Base-by-base conservation (phyloP, 176 grass and related monocot genomes). In the Tillandsia fasciculata region DNA sequence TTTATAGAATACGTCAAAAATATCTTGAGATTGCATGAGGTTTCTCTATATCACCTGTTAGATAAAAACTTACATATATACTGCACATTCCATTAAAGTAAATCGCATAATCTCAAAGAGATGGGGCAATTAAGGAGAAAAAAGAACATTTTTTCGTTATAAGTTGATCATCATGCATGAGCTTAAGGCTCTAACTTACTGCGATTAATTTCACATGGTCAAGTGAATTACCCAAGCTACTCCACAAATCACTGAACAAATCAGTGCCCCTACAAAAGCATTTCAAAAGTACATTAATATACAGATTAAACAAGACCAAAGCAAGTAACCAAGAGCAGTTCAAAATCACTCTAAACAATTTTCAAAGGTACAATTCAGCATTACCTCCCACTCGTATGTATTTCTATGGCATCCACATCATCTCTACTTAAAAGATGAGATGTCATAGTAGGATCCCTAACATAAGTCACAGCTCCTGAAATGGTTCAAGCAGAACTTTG, bases 361-460 rank as follows among this genome's bases (percentile, higher is more conserved):
- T 42, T 13, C 13, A 59, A 59, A 59, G n/a, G 54, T 18, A 59
- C 17, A 17, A 59, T 20, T 59, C 6, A 20, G 14, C 2, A 22
- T 1, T 73, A 96, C 88, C 65, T 96, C 77, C 83, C 86, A 83
- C 79, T 85, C 51, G 86, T 92, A 81, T 96, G 93, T 74, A 92
- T 96, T 65, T 96, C 93, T 85, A 92, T 81, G 42, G 88, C 93
- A 87, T 92, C 86, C 24, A 96, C 93, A 64, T 96, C 89, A 28
- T 76, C 58, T 59, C 83, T 81, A 83, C 79, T 81, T 77, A 96
- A 79, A 77, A 96, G 82, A 64, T 90, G 80, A 73, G 68, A 28
- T n/a, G 89, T 90, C 3, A 10, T 87, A 53, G 77, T 57, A 71
- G 93, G 89, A 85, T 92, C 89, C 79, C 89, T 83, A 29, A 89